Evolutionary conservation across 129 eudicot species (phyloP).

Genomic region (Sambucus nigra): DNA sequence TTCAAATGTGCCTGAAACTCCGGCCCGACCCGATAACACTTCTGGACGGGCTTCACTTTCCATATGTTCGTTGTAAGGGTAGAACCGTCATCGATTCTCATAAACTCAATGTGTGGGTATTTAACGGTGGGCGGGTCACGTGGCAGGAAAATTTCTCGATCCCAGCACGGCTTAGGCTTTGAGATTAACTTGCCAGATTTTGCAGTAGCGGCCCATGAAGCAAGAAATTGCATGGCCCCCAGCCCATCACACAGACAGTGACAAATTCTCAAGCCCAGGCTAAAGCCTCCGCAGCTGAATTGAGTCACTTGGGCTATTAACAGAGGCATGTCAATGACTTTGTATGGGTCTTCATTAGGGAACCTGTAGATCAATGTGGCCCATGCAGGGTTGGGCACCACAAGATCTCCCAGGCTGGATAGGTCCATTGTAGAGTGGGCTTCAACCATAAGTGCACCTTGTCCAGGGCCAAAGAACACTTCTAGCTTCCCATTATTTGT

Average conservation of each 20-base stretch:
- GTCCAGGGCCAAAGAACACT: conserved; percentile 66
- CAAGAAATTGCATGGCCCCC: conserved; percentile 91
- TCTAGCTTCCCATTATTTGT: conserved; percentile 59
- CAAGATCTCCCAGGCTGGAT: conserved; percentile 49
- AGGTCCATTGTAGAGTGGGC: conserved; percentile 53
- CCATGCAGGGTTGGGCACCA: conserved; percentile 87
- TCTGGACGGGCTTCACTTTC: conserved; percentile 62
- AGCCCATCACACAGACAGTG: conserved; percentile 91
- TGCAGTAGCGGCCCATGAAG: conserved; percentile 80
- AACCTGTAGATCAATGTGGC: conserved; percentile 47
- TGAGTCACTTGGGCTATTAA: conserved; percentile 74
- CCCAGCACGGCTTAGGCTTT: conserved; percentile 74
- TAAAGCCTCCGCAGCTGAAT: conserved; percentile 84
- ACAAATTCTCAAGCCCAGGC: conserved; percentile 88
- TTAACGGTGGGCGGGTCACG: conserved; percentile 56
- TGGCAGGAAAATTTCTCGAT: conserved; percentile 55
- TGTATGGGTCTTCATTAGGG: conserved; percentile 67
- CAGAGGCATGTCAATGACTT: conserved; percentile 80
- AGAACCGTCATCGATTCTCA: conserved; percentile 51
- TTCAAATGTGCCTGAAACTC: conserved; percentile 55
- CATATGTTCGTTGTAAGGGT: conserved; percentile 58
- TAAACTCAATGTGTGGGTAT: conserved; percentile 69
- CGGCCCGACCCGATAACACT: conserved; percentile 55
- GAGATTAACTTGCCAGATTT: conserved; percentile 40
- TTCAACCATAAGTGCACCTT: conserved; percentile 65